A percentile compares a stretch with the other conserved stretches of the same genome.
phyloP scores from a whole-genome alignment of 441 rosid species.

The Gossypium davidsonii region DNA sequence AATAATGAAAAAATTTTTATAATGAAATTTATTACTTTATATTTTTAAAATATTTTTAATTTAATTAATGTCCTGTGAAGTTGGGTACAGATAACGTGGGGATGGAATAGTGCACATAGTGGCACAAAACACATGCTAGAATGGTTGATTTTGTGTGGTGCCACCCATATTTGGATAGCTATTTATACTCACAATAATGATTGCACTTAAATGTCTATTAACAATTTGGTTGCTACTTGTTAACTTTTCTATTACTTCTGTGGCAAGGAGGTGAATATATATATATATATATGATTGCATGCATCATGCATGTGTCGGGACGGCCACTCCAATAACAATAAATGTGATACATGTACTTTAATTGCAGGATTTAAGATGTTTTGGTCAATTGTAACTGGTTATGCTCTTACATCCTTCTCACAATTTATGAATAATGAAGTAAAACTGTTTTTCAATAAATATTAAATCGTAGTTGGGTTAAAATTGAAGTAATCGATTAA shows the following conservation, averaged over 20 bases:
- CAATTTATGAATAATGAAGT: not conserved
- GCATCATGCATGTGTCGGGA: conserved; percentile 64
- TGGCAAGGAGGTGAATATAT: conserved; percentile 84
- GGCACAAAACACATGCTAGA: not conserved
- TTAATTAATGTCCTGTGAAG: not conserved
- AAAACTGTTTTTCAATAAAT: not conserved
- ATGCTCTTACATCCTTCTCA: not conserved
- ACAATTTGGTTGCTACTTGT: not conserved
- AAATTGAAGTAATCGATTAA: too few relatives aligned
- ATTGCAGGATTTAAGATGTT: not conserved
- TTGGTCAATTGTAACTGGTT: not conserved
- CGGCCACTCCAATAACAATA: conserved; percentile 44
- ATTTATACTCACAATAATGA: not conserved
- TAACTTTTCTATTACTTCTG: conserved; percentile 28
- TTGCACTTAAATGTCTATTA: not conserved
- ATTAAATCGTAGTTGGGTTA: too few relatives aligned
- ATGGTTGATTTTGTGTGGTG: not conserved
- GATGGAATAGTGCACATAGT: not conserved
- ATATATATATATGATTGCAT: conserved; percentile 55
- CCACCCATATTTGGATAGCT: not conserved
- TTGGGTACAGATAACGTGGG: not conserved
- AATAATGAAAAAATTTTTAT: too few relatives aligned
- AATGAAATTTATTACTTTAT: too few relatives aligned
- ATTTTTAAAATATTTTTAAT: too few relatives aligned
- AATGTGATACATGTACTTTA: not conserved